A percentile compares a stretch with the other conserved stretches of the same genome.
These are phyloP conservation scores for Sindora glabra DNA, from an alignment of 306 rosid species.

Conservation along the genomic window DNA sequence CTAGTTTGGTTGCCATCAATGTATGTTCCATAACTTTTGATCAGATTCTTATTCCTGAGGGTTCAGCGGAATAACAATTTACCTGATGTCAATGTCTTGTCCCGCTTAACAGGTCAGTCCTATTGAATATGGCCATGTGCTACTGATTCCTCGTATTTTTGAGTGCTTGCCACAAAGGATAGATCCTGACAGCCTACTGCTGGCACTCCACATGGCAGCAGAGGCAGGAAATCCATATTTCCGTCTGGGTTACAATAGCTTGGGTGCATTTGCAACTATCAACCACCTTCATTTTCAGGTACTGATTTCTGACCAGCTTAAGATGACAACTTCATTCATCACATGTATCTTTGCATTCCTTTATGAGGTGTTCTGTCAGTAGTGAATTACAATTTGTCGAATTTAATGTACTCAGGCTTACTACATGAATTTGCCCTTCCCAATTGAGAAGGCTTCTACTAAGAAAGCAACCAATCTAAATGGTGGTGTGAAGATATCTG, in stretches of 20 bases:
- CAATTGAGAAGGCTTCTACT: constrained; percentile 85
- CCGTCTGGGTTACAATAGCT: constrained; percentile 87
- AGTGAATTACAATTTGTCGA: neutral
- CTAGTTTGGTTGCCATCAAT: constrained; percentile 86
- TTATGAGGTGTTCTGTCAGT: neutral
- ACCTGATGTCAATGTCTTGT: neutral
- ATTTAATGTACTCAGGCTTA: constrained; percentile 53
- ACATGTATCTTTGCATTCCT: neutral
- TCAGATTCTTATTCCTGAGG: neutral
- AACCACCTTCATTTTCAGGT: constrained; percentile 99
- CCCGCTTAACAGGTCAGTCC: constrained; percentile 97
- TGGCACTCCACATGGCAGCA: constrained; percentile 79
- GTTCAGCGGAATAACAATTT: neutral
- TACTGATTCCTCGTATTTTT: constrained; percentile 69
- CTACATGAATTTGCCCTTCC: constrained; percentile 74
- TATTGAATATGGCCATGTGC: constrained; percentile 92
- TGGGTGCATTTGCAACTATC: constrained; percentile 97
- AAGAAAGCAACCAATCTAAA: constrained; percentile 45
- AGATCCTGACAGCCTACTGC: constrained; percentile 66
- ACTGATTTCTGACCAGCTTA: neutral
- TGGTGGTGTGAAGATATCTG: constrained; percentile 57
- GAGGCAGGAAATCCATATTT: constrained; percentile 74
- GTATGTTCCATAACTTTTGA: constrained; percentile 29
- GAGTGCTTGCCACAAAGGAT: constrained; percentile 89
- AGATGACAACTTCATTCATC: neutral